phyloP scores from a whole-genome alignment of 2,329 filamentous ascomycete genomes.

The Colletotrichum sp. region DNA sequence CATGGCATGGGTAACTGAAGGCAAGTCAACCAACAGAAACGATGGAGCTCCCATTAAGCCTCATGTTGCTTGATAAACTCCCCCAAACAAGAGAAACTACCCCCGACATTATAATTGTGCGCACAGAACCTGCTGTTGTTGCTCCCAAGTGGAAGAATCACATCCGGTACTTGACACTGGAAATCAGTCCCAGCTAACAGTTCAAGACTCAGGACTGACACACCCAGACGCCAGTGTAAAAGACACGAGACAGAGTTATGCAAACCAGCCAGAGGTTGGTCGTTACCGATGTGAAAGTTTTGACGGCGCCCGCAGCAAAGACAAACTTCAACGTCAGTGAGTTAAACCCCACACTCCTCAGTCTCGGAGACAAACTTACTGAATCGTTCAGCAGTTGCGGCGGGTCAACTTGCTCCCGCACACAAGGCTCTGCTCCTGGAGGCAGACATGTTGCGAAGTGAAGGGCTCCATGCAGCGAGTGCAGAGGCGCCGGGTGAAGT shows the following conservation, averaged over 20 bases:
- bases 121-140: background rate
- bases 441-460: conserved; percentile 19
- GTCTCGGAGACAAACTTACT: background rate
- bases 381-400: background rate
- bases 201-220: background rate
- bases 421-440: background rate
- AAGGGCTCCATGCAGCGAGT: conserved; percentile 21
- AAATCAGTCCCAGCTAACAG: background rate
- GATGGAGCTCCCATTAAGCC: background rate
- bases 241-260: background rate
- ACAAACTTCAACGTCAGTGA: background rate
- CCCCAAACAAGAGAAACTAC: background rate
- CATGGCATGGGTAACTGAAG: background rate
- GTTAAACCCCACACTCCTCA: background rate
- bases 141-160: background rate
- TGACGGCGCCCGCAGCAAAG: background rate
- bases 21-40: background rate
- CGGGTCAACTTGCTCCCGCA: background rate
- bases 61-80: background rate
- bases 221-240: background rate
- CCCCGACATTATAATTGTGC: background rate
- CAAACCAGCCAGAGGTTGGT: background rate
- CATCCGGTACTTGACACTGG: background rate
- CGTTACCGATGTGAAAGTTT: background rate
- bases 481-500: conserved; percentile 16